Evolutionary conservation across 1,284 basidiomycete genomes (phyloP).

Genomic region (Heimioporus retisporus): DNA sequence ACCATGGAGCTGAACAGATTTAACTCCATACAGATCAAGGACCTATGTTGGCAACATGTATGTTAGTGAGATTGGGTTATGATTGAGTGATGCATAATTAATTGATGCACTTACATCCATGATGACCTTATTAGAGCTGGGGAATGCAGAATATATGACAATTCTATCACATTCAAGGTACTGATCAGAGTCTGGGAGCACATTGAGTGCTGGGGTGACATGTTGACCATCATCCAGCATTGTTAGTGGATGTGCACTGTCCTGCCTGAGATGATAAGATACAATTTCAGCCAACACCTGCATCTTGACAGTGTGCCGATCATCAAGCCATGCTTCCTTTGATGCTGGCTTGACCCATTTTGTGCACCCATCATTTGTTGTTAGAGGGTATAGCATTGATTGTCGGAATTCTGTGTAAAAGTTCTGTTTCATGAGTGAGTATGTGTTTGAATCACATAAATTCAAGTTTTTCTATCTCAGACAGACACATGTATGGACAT

Average conservation of each 20-base stretch:
- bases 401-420: conserved; percentile 2
- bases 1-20: not conserved
- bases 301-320: not conserved
- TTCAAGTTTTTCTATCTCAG: too few relatives aligned
- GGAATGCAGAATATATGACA: not conserved
- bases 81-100: too few relatives aligned
- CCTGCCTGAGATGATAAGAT: not conserved
- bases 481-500: too few relatives aligned
- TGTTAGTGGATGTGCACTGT: not conserved
- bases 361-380: not conserved
- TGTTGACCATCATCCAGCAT: not conserved
- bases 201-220: not conserved
- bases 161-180: not conserved
- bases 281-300: not conserved
- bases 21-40: not conserved
- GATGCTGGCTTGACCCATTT: conserved; percentile 1
- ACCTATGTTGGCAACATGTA: not conserved
- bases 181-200: not conserved
- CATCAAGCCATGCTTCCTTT: not conserved
- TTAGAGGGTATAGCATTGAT: not conserved
- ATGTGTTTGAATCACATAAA: too few relatives aligned
- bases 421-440: not conserved
- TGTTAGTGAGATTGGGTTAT: too few relatives aligned
- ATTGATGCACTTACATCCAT: not conserved
- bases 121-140: not conserved